Conservation (phyloP, 2,329 filamentous ascomycete species). For the Ciborinia camelliae region DNA sequence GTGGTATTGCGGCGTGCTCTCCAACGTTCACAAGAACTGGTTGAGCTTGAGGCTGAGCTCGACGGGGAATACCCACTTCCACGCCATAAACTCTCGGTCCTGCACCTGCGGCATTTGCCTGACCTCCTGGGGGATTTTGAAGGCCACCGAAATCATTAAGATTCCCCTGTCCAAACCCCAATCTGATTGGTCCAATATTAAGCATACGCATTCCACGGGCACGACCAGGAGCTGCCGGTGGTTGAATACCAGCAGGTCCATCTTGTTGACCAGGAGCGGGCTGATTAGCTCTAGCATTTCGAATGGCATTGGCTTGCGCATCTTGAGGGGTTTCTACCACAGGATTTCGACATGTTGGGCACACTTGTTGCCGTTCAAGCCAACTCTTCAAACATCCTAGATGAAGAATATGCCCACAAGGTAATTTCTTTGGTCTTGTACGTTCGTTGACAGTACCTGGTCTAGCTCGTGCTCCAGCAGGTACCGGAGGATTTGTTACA, state of each 20-base stretch:
- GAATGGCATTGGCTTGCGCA: slow-evolving; percentile 28
- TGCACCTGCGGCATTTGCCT: slow-evolving; percentile 32
- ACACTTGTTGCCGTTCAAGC: slow-evolving; percentile 96
- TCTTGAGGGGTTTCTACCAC: slow-evolving; percentile 55
- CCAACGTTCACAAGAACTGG: background rate
- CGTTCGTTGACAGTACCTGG: slow-evolving; percentile 66
- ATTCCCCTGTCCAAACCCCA: slow-evolving; percentile 67
- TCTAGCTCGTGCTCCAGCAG: slow-evolving; percentile 34
- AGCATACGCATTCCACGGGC: slow-evolving; percentile 55
- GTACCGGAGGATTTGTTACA: slow-evolving; percentile 46
- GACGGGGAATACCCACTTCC: slow-evolving; percentile 37
- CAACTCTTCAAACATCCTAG: slow-evolving; percentile 93
- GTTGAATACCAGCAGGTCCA: slow-evolving; percentile 37
- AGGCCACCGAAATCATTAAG: slow-evolving; percentile 65
- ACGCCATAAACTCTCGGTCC: slow-evolving; percentile 37
- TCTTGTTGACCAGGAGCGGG: slow-evolving; percentile 40
- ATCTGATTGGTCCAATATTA: slow-evolving; percentile 69
- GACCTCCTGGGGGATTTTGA: slow-evolving; percentile 45
- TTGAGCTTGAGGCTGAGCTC: slow-evolving; percentile 28
- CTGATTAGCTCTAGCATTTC: slow-evolving; percentile 25
- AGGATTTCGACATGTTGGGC: slow-evolving; percentile 85
- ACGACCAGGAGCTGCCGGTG: slow-evolving; percentile 36
- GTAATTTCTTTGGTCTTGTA: slow-evolving; percentile 87
- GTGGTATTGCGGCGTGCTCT: slow-evolving; percentile 15
- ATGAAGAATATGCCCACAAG: slow-evolving; percentile 93